A percentile compares a stretch with the other conserved stretches of the same genome.
Conservation (phyloP, 495 filamentous ascomycete species). For the Neurospora sp. region DNA sequence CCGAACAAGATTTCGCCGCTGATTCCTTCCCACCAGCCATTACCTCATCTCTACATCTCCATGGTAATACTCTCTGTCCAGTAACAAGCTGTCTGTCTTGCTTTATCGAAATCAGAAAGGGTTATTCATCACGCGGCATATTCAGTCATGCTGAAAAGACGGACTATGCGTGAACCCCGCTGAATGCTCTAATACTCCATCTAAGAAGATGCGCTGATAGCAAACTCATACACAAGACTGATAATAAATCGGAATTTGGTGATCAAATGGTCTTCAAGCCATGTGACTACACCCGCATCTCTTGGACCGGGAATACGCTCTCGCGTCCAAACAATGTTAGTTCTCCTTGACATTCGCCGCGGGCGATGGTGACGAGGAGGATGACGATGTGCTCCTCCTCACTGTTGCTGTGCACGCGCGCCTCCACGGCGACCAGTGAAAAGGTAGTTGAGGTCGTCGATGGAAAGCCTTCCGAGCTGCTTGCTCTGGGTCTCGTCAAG, state of each 20-base stretch:
- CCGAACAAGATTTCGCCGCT: background rate
- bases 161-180: background rate
- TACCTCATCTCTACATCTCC: background rate
- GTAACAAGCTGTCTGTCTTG: background rate
- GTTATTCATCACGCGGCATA: background rate
- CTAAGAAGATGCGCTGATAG: background rate
- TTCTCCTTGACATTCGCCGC: background rate
- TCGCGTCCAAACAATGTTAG: background rate
- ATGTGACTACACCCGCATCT: background rate
- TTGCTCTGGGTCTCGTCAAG: slow-evolving; percentile 69
- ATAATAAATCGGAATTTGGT: background rate
- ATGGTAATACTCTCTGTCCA: background rate
- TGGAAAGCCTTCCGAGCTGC: slow-evolving; percentile 50
- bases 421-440: slow-evolving; percentile 40
- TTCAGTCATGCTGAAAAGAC: background rate
- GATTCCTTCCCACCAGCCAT: background rate
- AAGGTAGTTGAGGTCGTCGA: slow-evolving; percentile 57
- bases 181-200: background rate
- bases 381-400: background rate
- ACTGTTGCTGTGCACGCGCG: background rate
- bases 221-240: background rate
- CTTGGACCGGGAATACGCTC: background rate
- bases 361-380: background rate
- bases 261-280: background rate
- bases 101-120: background rate